A percentile compares a stretch with the other conserved stretches of the same genome.
Evolutionary conservation across 2,329 filamentous ascomycete genomes (phyloP).

Genomic region (Pezizomycotina sp.): DNA sequence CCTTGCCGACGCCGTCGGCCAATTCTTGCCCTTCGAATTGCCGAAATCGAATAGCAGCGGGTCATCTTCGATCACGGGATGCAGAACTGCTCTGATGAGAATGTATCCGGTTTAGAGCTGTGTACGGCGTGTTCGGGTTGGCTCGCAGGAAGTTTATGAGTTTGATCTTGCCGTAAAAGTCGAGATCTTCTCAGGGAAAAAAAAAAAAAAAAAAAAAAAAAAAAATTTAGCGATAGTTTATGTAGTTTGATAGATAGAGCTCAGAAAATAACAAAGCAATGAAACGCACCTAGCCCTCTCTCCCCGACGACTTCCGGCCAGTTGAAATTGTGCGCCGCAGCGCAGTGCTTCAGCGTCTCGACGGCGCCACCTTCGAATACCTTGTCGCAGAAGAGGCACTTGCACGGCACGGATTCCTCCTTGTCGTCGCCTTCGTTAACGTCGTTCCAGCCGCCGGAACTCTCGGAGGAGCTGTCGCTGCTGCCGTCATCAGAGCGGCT

Average conservation of each 20-base stretch:
- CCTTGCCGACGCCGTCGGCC: constrained; percentile 20
- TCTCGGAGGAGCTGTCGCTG: constrained; percentile 9
- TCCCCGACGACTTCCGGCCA: constrained; percentile 27
- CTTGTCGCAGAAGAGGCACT: constrained; percentile 31
- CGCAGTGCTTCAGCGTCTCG: constrained; percentile 30
- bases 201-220: constrained; percentile 3
- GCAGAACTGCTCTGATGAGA: constrained; percentile 58
- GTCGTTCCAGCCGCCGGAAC: constrained; percentile 32
- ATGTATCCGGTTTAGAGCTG: constrained; percentile 37
- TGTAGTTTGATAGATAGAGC: background rate
- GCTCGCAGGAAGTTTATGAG: constrained; percentile 36
- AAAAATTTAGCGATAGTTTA: background rate
- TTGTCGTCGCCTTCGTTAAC: constrained; percentile 28
- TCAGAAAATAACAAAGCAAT: background rate
- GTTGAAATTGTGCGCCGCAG: constrained; percentile 30
- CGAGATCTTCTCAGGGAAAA: constrained; percentile 27
- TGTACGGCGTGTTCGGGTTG: constrained; percentile 25
- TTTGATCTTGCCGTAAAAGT: constrained; percentile 33
- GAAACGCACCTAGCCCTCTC: constrained; percentile 27
- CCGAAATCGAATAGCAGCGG: constrained; percentile 75
- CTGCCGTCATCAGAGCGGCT: constrained; percentile 3
- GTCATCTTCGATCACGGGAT: constrained; percentile 76
- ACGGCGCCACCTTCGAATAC: constrained; percentile 25
- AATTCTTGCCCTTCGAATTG: constrained; percentile 42
- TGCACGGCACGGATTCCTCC: constrained; percentile 29